Conservation (phyloP, 257 asterid genomes). For the Cruciata laevipes region DNA sequence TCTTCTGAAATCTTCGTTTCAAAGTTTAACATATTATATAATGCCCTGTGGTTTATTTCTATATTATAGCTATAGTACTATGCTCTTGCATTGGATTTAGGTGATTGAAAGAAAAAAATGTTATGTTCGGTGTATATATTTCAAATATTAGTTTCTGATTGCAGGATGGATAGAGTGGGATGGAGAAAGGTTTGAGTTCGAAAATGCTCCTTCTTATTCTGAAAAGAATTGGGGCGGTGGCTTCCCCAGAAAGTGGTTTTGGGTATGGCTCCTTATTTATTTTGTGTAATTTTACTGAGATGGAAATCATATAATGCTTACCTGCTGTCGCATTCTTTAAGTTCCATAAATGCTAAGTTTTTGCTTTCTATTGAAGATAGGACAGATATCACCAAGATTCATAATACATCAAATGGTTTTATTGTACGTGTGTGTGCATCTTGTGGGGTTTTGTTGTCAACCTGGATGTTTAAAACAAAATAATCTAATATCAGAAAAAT, state of each 20-base stretch:
- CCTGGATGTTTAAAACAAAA: neutral
- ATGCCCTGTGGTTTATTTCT: neutral
- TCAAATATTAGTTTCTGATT: constrained; percentile 13
- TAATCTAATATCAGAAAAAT: neutral
- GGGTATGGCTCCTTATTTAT: constrained; percentile 41
- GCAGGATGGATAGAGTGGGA: constrained; percentile 99
- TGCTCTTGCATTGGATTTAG: neutral
- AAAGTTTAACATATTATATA: neutral
- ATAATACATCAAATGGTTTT: neutral
- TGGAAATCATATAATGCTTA: neutral
- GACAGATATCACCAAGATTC: neutral
- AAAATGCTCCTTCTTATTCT: constrained; percentile 90
- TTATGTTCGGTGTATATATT: neutral
- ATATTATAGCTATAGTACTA: neutral
- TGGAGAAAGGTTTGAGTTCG: constrained; percentile 71
- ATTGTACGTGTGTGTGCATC: neutral
- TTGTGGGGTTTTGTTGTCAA: neutral
- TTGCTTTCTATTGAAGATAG: neutral
- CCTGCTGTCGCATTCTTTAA: neutral
- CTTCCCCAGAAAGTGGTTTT: constrained; percentile 97
- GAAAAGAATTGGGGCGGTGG: constrained; percentile 97
- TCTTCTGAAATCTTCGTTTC: neutral
- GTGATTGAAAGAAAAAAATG: neutral
- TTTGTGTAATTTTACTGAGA: neutral
- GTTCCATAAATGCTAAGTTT: neutral